Percentiles rank a stretch among this genome's conserved stretches.
Conservation (phyloP, 2,329 filamentous ascomycete genomes). For the Fusarium chuoi region DNA sequence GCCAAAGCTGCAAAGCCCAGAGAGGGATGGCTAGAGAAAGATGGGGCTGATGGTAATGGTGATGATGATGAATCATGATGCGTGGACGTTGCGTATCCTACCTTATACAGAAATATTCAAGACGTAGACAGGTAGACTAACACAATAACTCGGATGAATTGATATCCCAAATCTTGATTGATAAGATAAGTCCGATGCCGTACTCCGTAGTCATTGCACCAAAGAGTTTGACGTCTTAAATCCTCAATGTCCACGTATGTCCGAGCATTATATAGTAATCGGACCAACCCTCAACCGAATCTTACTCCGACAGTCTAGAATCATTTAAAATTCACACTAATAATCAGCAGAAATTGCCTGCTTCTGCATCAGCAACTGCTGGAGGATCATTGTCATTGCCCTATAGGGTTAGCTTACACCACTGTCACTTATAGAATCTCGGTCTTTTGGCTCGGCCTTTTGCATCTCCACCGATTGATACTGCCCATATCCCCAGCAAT, state of each 20-base stretch:
- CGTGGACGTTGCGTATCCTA: neutral
- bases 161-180: neutral
- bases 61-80: conserved; percentile 8
- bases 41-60: neutral
- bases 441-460: conserved; percentile 32
- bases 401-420: conserved; percentile 3
- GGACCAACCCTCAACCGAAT: conserved; percentile 20
- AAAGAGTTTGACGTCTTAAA: neutral
- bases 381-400: neutral
- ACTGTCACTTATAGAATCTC: conserved; percentile 13
- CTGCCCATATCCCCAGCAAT: neutral
- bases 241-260: neutral
- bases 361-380: neutral
- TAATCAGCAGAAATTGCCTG: neutral
- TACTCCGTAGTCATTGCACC: neutral
- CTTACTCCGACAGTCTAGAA: neutral
- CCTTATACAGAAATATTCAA: neutral
- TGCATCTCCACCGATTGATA: conserved; percentile 5
- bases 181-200: neutral
- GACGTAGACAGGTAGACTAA: neutral
- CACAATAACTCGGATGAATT: neutral
- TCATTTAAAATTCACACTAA: neutral
- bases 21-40: conserved; percentile 24
- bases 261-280: neutral
- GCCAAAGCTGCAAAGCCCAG: conserved; percentile 47